Conservation (phyloP, 148 eudicot species). For the Nyssa sinensis region DNA sequence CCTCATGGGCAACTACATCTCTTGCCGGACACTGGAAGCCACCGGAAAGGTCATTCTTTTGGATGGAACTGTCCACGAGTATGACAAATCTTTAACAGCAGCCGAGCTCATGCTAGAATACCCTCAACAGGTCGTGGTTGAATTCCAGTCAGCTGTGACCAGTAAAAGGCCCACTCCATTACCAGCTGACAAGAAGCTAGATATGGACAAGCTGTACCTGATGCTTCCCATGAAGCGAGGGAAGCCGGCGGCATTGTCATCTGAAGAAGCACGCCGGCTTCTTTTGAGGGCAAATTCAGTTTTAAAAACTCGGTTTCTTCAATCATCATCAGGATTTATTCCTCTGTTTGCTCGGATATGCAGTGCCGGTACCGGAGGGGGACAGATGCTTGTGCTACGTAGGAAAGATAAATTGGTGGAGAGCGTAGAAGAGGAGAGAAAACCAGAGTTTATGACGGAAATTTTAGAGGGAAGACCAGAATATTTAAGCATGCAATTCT, state of each 20-base stretch:
- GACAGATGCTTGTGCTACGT: neutral
- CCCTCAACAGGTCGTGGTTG: slow-evolving; percentile 79
- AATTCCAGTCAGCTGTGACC: slow-evolving; percentile 23
- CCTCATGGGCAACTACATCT: slow-evolving; percentile 64
- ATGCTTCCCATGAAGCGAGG: slow-evolving; percentile 74
- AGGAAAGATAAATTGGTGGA: slow-evolving; percentile 1
- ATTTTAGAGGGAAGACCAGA: slow-evolving; percentile 39
- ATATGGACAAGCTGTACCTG: slow-evolving; percentile 48
- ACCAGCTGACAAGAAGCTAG: slow-evolving; percentile 69
- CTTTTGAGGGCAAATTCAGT: slow-evolving; percentile 37
- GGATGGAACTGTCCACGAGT: slow-evolving; percentile 51
- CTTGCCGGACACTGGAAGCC: slow-evolving; percentile 15
- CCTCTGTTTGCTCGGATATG: slow-evolving; percentile 55
- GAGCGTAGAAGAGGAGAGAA: slow-evolving; percentile 13
- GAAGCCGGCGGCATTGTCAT: slow-evolving; percentile 42
- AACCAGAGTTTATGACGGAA: slow-evolving; percentile 25
- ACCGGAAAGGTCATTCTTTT: slow-evolving; percentile 60
- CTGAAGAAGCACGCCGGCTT: slow-evolving; percentile 56
- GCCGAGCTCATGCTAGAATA: slow-evolving; percentile 87
- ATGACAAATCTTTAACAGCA: slow-evolving; percentile 47
- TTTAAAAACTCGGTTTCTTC: slow-evolving; percentile 30
- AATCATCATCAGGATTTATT: slow-evolving; percentile 36
- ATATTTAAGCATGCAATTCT: slow-evolving; percentile 52
- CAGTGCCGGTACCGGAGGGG: slow-evolving; percentile 10
- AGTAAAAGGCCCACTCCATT: slow-evolving; percentile 38